Percentiles rank a stretch among this genome's conserved stretches.
Conservation (phyloP, 176 grass and related monocot genomes). For the Hyparrhenia diplandra region DNA sequence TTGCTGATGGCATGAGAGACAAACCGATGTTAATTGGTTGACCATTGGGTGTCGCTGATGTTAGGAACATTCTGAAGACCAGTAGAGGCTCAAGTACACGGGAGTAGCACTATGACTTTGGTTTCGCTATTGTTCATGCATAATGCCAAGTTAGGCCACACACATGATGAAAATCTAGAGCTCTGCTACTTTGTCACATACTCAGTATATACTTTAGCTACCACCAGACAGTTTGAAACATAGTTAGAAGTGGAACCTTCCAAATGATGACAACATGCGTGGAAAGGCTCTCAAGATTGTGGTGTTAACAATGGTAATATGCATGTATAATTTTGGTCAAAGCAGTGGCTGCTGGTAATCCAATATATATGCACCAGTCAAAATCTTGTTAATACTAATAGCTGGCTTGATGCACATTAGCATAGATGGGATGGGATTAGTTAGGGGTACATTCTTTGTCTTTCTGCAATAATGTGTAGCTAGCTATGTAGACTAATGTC, state of each 20-base stretch:
- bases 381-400: not conserved
- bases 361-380: constrained; percentile 33
- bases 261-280: constrained; percentile 22
- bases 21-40: constrained; percentile 16
- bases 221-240: not conserved
- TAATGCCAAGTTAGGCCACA: not conserved
- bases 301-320: not conserved
- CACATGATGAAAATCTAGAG: constrained; percentile 1
- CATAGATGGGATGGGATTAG: too few species aligned
- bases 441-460: too few species aligned
- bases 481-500: too few species aligned
- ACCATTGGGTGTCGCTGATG: not conserved
- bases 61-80: constrained; percentile 13
- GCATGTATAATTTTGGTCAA: not conserved
- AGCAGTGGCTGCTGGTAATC: not conserved
- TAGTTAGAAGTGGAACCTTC: not conserved
- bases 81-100: not conserved
- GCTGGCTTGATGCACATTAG: too few species aligned
- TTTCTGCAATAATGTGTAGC: too few species aligned
- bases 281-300: not conserved
- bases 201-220: not conserved
- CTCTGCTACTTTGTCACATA: not conserved
- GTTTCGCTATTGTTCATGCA: not conserved
- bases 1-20: not conserved
- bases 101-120: not conserved